Conservation (phyloP, 2,329 filamentous ascomycete genomes). For the Pseudogymnoascus sp. region DNA sequence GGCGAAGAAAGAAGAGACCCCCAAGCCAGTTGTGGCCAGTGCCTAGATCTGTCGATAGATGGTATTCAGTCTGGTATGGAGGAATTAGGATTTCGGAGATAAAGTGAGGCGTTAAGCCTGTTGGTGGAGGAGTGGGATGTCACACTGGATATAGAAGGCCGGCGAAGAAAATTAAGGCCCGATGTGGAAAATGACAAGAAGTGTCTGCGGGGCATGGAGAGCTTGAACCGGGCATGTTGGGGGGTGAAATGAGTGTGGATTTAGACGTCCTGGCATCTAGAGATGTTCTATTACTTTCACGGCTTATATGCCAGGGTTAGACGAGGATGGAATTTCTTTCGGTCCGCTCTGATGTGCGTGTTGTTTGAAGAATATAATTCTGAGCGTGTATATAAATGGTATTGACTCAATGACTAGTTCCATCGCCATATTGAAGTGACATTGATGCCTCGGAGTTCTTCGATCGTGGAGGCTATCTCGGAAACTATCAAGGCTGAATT, state of each 20-base stretch:
- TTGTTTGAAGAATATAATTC: not conserved
- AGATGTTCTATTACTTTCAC: constrained; percentile 5
- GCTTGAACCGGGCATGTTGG: not conserved
- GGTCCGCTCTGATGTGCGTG: not conserved
- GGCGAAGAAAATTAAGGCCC: not conserved
- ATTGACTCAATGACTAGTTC: not conserved
- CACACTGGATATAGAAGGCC: not conserved
- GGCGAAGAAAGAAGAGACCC: constrained; percentile 32
- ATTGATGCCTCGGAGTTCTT: not conserved
- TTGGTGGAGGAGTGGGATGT: not conserved
- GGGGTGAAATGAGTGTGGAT: not conserved
- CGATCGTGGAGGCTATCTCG: not conserved
- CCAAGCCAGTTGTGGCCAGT: constrained; percentile 6
- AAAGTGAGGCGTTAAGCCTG: not conserved
- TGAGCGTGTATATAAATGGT: not conserved
- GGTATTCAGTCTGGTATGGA: not conserved
- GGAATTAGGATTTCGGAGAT: not conserved
- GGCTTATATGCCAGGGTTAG: not conserved
- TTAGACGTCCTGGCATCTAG: constrained; percentile 5
- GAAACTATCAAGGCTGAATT: not conserved
- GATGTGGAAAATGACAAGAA: not conserved
- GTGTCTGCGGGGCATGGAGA: not conserved
- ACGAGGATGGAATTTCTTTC: not conserved
- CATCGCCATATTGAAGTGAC: not conserved
- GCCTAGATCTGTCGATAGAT: not conserved